Evolutionary conservation across 306 rosid genomes (phyloP), one percentile per base, ranked within the genome.

Genomic region (Abrus pulchellus): DNA sequence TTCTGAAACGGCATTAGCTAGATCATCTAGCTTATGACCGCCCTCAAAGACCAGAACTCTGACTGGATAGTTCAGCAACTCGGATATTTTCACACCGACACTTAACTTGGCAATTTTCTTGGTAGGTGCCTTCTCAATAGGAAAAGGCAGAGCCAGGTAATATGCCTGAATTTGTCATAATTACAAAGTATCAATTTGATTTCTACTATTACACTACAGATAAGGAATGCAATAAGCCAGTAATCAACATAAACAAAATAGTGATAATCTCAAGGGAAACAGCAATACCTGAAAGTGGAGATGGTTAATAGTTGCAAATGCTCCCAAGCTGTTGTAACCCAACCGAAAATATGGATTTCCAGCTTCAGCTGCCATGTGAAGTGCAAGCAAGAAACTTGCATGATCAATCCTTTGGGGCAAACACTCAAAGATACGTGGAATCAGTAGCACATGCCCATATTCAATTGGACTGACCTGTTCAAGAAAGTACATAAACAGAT

Each of bases 301-400:
- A 87, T 95, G 99, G 87, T 95, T 95, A 86, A 95, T 95, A 40
- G 99, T 95, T 1, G 99, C 97, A 75, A 95, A 95, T 50, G 99
- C 99, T 64, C 99, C 99, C 87, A 95, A 81, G 91, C 99, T 95
- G 89, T 95, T 95, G 85, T 95, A 95, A 53, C 99, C 99, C 80
- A 95, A 47, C 29, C 99, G 90, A 82, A 95, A 95, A 90, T 89
- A 91, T 1, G 96, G 90, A 85, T 83, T 90, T 33, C 85, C 89
- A 0, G 98, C 99, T 86, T 91, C 99, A 28, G 41, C 88, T 0
- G 97, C 96, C 99, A 95, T 90, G 85, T 89, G 88, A 61, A 95
- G 90, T n/a, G 99, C 99, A 70, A 95, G 97, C 83, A 85, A 77
- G 79, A 93, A 83, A 92, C 96, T 93, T 44, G 78, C 89, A 3